Evolutionary conservation across 1,284 basidiomycete species (phyloP).

Genomic region (Cutaneotrichosporon daszewskae): DNA sequence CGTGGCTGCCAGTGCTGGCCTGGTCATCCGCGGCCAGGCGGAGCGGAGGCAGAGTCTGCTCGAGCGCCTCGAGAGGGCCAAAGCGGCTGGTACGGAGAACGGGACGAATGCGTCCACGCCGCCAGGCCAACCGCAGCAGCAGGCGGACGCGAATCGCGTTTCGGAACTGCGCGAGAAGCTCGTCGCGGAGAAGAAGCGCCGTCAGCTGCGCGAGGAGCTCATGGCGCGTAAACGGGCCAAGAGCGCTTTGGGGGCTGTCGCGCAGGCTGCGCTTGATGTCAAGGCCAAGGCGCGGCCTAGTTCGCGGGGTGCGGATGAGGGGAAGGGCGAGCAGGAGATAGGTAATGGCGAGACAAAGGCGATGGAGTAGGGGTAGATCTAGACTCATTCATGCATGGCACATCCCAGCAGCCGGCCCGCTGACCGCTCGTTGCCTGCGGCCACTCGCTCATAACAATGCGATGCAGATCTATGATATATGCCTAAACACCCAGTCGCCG

Average conservation of each 20-base stretch:
- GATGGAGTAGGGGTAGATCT: neutral
- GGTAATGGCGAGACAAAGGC: neutral
- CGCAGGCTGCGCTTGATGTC: neutral
- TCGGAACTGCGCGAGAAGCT: slow-evolving; percentile 34
- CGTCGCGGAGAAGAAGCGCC: slow-evolving; percentile 25
- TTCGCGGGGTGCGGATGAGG: neutral
- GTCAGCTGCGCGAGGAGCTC: slow-evolving; percentile 13
- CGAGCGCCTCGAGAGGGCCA: slow-evolving; percentile 12
- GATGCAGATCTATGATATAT: slow-evolving; percentile 12
- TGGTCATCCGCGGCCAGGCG: slow-evolving; percentile 11
- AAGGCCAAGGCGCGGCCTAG: neutral
- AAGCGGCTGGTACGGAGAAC: neutral
- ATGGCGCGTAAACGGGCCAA: slow-evolving; percentile 13
- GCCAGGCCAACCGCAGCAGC: neutral
- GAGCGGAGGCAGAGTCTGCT: slow-evolving; percentile 16
- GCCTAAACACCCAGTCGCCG: slow-evolving; percentile 33
- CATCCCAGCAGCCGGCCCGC: no score
- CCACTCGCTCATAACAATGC: no score
- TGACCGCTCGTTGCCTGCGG: no score
- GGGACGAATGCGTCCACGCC: no score
- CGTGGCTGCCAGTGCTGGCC: slow-evolving; percentile 7
- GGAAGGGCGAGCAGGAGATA: neutral
- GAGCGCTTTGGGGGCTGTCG: slow-evolving; percentile 3
- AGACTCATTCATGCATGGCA: no score
- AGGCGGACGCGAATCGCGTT: slow-evolving; percentile 6